Evolutionary conservation across 345 rosid species (phyloP).

Genomic region (Salix brachista): DNA sequence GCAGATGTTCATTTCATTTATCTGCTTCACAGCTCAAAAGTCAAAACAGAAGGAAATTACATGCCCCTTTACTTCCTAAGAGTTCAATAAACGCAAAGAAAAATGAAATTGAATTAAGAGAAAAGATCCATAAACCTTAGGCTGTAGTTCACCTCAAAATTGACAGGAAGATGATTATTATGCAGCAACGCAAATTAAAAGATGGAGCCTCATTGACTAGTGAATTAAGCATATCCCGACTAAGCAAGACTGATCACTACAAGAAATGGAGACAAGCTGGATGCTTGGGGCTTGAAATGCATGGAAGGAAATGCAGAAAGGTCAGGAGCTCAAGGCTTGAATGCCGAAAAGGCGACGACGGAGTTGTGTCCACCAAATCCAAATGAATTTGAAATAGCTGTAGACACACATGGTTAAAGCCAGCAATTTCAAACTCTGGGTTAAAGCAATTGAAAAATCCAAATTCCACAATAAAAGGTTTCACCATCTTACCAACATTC

Average conservation of each 20-base stretch:
- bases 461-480: neutral
- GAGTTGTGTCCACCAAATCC: slow-evolving; percentile 99
- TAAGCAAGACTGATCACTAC: slow-evolving; percentile 2
- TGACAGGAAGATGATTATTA: slow-evolving; percentile 3
- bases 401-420: slow-evolving; percentile 10
- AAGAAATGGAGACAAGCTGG: slow-evolving; percentile 3
- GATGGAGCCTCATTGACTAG: slow-evolving; percentile 12
- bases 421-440: neutral
- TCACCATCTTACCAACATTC: slow-evolving; percentile 74
- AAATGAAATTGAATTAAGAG: neutral
- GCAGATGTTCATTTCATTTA: neutral
- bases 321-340: slow-evolving; percentile 55
- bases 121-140: neutral
- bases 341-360: slow-evolving; percentile 83
- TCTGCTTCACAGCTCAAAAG: neutral
- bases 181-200: slow-evolving; percentile 23
- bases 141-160: slow-evolving; percentile 5
- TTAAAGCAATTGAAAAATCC: slow-evolving; percentile 3
- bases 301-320: neutral
- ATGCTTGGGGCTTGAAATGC: neutral
- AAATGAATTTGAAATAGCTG: slow-evolving; percentile 94
- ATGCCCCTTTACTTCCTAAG: neutral
- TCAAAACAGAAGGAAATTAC: neutral
- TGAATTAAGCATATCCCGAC: neutral
- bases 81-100: neutral